Percentiles rank a stretch among this genome's conserved stretches.
phyloP scores from a whole-genome alignment of 1,284 basidiomycete genomes.

The Ceratobasidium sp. region DNA sequence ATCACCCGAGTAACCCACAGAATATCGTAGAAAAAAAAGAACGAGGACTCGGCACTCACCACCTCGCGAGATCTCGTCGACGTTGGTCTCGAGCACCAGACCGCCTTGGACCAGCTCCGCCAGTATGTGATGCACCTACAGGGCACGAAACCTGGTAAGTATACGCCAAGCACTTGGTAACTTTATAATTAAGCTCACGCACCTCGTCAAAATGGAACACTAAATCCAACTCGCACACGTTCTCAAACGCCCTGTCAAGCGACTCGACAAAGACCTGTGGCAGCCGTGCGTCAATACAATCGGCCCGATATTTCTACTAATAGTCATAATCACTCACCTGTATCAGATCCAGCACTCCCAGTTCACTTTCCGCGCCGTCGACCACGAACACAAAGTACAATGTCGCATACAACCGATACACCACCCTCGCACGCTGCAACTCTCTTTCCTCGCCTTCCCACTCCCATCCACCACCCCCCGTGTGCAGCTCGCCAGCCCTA shows the following conservation, averaged over 20 bases:
- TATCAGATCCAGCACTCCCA: constrained; percentile 96
- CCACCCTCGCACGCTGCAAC: constrained; percentile 68
- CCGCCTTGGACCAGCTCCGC: constrained; percentile 97
- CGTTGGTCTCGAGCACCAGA: constrained; percentile 97
- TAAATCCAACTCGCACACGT: constrained; percentile 98
- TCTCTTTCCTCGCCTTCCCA: constrained; percentile 38
- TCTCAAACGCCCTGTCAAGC: constrained; percentile 95
- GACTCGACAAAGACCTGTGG: constrained; percentile 95
- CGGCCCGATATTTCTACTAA: constrained; percentile 8
- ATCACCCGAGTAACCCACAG: constrained; percentile 14
- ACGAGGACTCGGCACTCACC: constrained; percentile 64
- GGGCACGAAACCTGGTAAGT: background rate
- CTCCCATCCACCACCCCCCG: constrained; percentile 37
- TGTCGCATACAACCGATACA: constrained; percentile 92
- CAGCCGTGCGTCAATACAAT: constrained; percentile 18
- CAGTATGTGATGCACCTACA: constrained; percentile 92
- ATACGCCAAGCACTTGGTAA: constrained; percentile 15
- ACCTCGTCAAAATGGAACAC: constrained; percentile 99
- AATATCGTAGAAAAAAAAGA: constrained; percentile 14
- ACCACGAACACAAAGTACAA: constrained; percentile 98
- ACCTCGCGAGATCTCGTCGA: constrained; percentile 86
- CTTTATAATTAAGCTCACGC: constrained; percentile 50
- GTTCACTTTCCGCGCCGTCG: constrained; percentile 93
- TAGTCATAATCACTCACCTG: constrained; percentile 73
- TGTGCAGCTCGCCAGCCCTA: constrained; percentile 16